phyloP scores from a whole-genome alignment of 768 basidiomycete genomes.

The Pleurotus platypus region DNA sequence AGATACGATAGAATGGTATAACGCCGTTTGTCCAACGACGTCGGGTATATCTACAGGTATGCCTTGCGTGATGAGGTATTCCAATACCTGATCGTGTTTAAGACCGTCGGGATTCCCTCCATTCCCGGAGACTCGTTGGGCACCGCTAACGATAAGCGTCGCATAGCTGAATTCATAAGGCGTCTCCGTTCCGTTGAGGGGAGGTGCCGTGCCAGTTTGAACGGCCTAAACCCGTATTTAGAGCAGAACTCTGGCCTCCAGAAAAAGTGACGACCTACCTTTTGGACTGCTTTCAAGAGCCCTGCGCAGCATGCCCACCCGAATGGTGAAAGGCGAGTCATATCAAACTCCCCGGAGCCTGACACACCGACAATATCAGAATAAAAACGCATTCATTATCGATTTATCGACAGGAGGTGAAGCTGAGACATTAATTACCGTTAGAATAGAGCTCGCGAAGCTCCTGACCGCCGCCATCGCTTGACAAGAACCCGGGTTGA shows the following conservation, averaged over 20 bases:
- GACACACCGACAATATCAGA: background rate
- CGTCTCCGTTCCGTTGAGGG: conserved; percentile 37
- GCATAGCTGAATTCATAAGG: conserved; percentile 40
- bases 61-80: conserved; percentile 37
- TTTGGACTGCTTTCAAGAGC: conserved; percentile 9
- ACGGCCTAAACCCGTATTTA: too few species aligned
- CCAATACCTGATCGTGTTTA: conserved; percentile 32
- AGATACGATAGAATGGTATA: conserved; percentile 29
- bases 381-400: too few species aligned
- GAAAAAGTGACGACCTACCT: conserved; percentile 12
- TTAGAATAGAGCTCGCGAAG: conserved; percentile 25
- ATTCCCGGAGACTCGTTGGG: conserved; percentile 26
- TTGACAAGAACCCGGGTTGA: conserved; percentile 23
- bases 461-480: conserved; percentile 20
- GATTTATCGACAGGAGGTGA: background rate
- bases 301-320: conserved; percentile 20
- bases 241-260: too few species aligned
- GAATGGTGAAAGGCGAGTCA: conserved; percentile 22
- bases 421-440: conserved; percentile 13
- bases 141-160: conserved; percentile 34
- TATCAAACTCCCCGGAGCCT: conserved; percentile 16
- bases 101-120: conserved; percentile 11
- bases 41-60: conserved; percentile 38
- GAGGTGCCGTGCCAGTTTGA: conserved; percentile 28
- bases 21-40: conserved; percentile 45